Evolutionary conservation across 495 filamentous ascomycete genomes (phyloP), one percentile per base, ranked within the genome.

Genomic region (Penicillium macrosclerotiorum): DNA sequence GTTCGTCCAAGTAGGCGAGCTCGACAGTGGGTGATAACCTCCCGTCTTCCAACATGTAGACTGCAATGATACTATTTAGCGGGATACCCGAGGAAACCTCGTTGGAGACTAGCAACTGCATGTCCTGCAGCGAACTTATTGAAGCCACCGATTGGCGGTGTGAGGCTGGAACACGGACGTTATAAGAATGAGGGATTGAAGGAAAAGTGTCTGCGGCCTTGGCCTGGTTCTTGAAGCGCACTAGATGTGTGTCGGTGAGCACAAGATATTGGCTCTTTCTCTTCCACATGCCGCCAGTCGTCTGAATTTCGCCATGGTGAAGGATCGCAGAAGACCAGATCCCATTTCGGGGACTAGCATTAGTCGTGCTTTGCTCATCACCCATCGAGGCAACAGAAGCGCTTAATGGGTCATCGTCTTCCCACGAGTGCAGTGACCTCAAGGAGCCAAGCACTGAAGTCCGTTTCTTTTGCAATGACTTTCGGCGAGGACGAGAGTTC

Each of bases 231-330:
- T 89, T 94, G 66, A 90, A 89, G 34, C 89, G 83, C 46, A 95
- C 61, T 29, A 98, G 62, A 63, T 95, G 85, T 18, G 81, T 81
- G 35, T 91, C 83, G 8, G 91, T 96, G 26, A 96, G 75, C n/a
- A 96, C 93, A 23, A 96, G 70, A 52, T 89, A 96, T 49, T 94
- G 89, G 56, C 81, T 87, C 69, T 88, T 91, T 62, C 88, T 86
- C 62, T 88, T 79, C 63, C 96, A 82, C 66, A 95, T 78, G 32
- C 86, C 81, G 20, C 83, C 80, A 25, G 87, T 88, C 1, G 85
- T 84, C 65, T 95, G 89, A 18, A 94, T 77, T 51, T 89, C 82
- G 3, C 89, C 89, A 64, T 85, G 79, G 45, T 86, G 79, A 12
- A 84, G 55, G 24, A 85, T 77, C 18, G 72, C 65, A 26, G 70